phyloP scores from a whole-genome alignment of 2,329 filamentous ascomycete genomes.

The Colletotrichum kahawae region DNA sequence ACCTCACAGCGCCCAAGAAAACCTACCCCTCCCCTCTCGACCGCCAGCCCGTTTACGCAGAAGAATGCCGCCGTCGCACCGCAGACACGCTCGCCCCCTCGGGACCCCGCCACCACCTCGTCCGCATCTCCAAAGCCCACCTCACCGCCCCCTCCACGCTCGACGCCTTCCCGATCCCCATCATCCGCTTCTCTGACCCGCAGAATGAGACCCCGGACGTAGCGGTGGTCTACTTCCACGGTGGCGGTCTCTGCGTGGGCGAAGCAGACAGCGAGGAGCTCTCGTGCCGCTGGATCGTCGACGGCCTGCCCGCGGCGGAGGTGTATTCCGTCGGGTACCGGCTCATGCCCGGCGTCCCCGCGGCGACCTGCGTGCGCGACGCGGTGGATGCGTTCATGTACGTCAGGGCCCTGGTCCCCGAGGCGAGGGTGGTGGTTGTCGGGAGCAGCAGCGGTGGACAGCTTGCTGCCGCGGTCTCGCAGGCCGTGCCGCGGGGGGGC shows the following conservation, averaged over 20 bases:
- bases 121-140: conserved; percentile 32
- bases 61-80: conserved; percentile 42
- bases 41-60: conserved; percentile 45
- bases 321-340: conserved; percentile 54
- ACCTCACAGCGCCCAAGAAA: conserved; percentile 31
- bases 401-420: conserved; percentile 22
- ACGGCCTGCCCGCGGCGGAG: conserved; percentile 29
- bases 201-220: conserved; percentile 21
- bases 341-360: conserved; percentile 44
- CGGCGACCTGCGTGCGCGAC: conserved; percentile 46
- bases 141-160: conserved; percentile 35
- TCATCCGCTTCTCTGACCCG: conserved; percentile 36
- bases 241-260: conserved; percentile 51
- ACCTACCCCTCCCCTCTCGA: conserved; percentile 30
- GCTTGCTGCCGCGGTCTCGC: conserved; percentile 49
- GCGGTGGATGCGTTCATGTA: conserved; percentile 40
- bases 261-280: conserved; percentile 55
- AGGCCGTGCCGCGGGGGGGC: conserved; percentile 28
- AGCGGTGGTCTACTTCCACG: conserved; percentile 52
- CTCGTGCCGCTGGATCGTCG: conserved; percentile 47
- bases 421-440: conserved; percentile 36
- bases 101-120: conserved; percentile 40
- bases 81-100: conserved; percentile 38
- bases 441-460: conserved; percentile 56
- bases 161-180: conserved; percentile 38